A percentile compares a stretch with the other conserved stretches of the same genome.
These are phyloP conservation scores for Mrakia frigida DNA, from an alignment of 768 basidiomycete genomes.

Conservation along the genomic window DNA sequence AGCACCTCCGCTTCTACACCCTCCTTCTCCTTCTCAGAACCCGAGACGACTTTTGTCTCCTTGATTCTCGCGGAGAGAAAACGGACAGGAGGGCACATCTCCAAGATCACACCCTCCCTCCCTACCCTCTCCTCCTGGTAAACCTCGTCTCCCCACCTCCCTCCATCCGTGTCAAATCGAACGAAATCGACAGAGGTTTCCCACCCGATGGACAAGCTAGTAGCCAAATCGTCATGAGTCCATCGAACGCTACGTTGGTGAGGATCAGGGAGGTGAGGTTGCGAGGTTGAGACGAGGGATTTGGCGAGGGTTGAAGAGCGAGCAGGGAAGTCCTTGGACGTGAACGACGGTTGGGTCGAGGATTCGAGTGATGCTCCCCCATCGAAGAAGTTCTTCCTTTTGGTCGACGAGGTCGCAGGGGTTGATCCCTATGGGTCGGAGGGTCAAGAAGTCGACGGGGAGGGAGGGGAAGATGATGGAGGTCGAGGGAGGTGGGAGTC, in stretches of 20 bases:
- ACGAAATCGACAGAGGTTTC: neutral
- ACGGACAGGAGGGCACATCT: too few relatives aligned
- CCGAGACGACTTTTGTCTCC: neutral
- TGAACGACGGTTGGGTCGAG: neutral
- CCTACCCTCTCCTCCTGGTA: too few relatives aligned
- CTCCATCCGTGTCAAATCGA: neutral
- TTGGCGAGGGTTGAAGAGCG: neutral
- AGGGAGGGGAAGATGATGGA: neutral
- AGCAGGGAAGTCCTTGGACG: neutral
- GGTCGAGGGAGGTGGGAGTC: neutral
- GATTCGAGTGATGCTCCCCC: neutral
- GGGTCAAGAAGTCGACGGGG: neutral
- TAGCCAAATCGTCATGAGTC: neutral
- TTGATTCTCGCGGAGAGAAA: too few relatives aligned
- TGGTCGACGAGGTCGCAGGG: too few relatives aligned
- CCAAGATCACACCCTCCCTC: too few relatives aligned
- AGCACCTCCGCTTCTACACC: neutral
- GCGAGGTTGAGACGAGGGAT: neutral
- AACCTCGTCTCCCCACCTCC: neutral
- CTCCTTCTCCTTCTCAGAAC: neutral
- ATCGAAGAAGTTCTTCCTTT: too few relatives aligned
- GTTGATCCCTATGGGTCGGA: neutral
- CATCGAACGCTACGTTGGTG: neutral
- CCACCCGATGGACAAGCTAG: neutral
- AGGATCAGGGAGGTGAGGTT: neutral